Conservation (phyloP, 1,284 basidiomycete genomes). For the Pterula multifida region DNA sequence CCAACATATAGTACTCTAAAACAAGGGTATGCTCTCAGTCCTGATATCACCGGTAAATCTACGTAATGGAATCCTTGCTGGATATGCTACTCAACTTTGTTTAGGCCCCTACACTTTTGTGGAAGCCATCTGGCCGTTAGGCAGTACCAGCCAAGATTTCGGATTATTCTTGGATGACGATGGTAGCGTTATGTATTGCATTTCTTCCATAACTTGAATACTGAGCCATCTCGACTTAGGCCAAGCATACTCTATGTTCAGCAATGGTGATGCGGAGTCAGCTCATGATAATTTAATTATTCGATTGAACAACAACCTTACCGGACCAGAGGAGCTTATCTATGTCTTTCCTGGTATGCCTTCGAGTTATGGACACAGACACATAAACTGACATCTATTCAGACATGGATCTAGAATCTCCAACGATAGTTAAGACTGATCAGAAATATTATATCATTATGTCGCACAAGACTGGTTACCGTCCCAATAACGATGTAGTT, state of each 20-base stretch:
- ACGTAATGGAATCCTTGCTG: not conserved
- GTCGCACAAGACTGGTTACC: slow-evolving; percentile 17
- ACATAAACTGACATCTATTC: not conserved
- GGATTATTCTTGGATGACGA: slow-evolving; percentile 11
- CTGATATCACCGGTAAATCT: slow-evolving; percentile 4
- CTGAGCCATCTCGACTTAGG: too few species aligned
- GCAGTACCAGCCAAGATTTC: slow-evolving; percentile 15
- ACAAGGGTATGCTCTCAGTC: slow-evolving; percentile 6
- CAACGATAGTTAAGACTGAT: slow-evolving; percentile 13
- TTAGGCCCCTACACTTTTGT: slow-evolving; percentile 15
- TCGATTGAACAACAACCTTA: slow-evolving; percentile 15
- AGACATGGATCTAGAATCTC: slow-evolving; percentile 14
- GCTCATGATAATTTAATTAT: slow-evolving; percentile 16
- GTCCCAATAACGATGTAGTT: slow-evolving; percentile 18
- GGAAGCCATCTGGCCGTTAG: slow-evolving; percentile 13
- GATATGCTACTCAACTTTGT: not conserved
- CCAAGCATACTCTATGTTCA: slow-evolving; percentile 13
- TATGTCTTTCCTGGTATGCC: slow-evolving; percentile 16
- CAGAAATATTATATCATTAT: slow-evolving; percentile 15
- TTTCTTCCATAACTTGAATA: too few species aligned
- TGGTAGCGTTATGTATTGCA: too few species aligned
- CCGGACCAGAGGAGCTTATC: slow-evolving; percentile 16
- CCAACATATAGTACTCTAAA: slow-evolving; percentile 4
- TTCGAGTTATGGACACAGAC: not conserved
- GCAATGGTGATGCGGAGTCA: slow-evolving; percentile 14